Percentiles rank a stretch among this genome's conserved stretches.
Evolutionary conservation across 1,284 basidiomycete species (phyloP).

Genomic region (Boletus hoseneyae): DNA sequence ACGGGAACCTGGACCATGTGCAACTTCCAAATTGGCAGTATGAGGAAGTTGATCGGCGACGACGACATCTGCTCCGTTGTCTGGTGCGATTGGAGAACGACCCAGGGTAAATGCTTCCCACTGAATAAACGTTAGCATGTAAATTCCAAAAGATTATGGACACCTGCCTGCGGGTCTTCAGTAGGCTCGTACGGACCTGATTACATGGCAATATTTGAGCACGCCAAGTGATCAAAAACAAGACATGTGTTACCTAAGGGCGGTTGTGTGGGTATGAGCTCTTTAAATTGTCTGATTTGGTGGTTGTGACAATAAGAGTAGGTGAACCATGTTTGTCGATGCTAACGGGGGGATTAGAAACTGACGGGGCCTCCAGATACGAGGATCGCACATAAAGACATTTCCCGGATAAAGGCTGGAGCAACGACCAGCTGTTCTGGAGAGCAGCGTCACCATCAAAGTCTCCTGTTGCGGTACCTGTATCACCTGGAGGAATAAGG

Average conservation of each 20-base stretch:
- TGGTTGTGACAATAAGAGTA: conserved; percentile 93
- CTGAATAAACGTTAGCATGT: conserved; percentile 37
- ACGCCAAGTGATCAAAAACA: conserved; percentile 19
- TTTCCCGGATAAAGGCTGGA: conserved; percentile 69
- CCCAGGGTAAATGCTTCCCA: conserved; percentile 82
- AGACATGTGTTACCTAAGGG: conserved; percentile 51
- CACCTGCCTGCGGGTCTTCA: conserved; percentile 72
- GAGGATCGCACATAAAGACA: conserved; percentile 72
- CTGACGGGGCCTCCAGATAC: conserved; percentile 18
- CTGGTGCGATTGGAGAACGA: conserved; percentile 57
- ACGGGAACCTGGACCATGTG: conserved; percentile 71
- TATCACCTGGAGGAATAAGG: conserved; percentile 63
- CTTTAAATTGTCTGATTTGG: conserved; percentile 87
- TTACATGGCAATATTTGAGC: conserved; percentile 15
- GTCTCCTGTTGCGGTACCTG: conserved; percentile 45
- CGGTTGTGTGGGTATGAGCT: conserved; percentile 54
- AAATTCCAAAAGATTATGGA: conserved; percentile 21
- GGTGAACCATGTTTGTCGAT: conserved; percentile 90
- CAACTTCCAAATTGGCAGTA: conserved; percentile 68
- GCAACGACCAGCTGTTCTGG: conserved; percentile 72
- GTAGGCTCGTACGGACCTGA: conserved; percentile 68
- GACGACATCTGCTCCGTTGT: conserved; percentile 62
- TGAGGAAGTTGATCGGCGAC: conserved; percentile 62
- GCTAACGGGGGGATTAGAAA: conserved; percentile 41
- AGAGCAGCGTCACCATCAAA: conserved; percentile 58